phyloP scores from a whole-genome alignment of 1,139 yeast genomes.

The Candida sojae region DNA sequence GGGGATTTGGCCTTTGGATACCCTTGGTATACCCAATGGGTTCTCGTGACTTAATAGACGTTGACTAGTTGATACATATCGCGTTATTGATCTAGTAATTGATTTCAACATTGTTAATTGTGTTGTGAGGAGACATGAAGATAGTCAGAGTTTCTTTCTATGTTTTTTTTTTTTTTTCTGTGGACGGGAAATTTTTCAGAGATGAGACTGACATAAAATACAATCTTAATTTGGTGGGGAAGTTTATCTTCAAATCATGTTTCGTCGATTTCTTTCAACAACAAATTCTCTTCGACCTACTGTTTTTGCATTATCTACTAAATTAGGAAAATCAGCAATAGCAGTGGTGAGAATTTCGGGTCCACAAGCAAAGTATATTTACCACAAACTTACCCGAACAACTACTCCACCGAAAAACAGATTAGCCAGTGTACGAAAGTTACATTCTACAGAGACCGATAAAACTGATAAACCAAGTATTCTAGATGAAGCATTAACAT shows the following conservation, averaged over 20 bases:
- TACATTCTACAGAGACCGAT: slow-evolving; percentile 30
- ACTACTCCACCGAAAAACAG: slow-evolving; percentile 48
- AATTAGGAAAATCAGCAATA: slow-evolving; percentile 79
- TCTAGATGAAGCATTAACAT: slow-evolving; percentile 74
- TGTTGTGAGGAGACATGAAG: neutral
- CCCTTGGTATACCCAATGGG: slow-evolving; percentile 56
- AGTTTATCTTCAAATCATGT: neutral
- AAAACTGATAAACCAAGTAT: slow-evolving; percentile 22
- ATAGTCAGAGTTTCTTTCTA: no score
- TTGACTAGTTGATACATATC: slow-evolving; percentile 4
- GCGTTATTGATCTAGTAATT: neutral
- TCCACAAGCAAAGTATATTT: slow-evolving; percentile 51
- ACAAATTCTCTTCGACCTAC: slow-evolving; percentile 48
- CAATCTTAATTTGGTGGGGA: no score
- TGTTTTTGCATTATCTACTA: slow-evolving; percentile 87
- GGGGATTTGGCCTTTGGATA: slow-evolving; percentile 25
- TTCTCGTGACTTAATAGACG: slow-evolving; percentile 25
- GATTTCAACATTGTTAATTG: neutral
- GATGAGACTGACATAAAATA: neutral
- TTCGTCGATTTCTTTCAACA: slow-evolving; percentile 2
- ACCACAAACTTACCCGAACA: slow-evolving; percentile 46
- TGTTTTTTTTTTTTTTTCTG: neutral
- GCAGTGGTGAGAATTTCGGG: slow-evolving; percentile 88
- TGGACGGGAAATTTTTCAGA: neutral
- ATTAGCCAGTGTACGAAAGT: slow-evolving; percentile 54